Evolutionary conservation across 2,329 filamentous ascomycete genomes (phyloP), one percentile per base, ranked within the genome.

Genomic region (Fusarium praegraminearum): DNA sequence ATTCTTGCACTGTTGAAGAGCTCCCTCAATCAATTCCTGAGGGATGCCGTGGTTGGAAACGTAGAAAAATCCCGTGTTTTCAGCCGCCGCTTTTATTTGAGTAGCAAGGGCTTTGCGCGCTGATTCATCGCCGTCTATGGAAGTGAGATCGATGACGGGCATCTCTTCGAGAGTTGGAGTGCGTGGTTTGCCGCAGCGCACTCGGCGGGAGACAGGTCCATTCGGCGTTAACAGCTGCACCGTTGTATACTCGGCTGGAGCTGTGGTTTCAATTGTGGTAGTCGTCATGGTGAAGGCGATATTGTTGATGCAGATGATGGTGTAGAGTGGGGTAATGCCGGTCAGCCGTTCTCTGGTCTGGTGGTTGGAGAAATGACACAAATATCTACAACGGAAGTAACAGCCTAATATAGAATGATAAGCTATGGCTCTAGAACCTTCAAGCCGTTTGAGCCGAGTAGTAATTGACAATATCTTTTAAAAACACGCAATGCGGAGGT

Each of bases 401-500:
- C 20, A 10, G 26, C 15, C 8, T 36, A 0, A 51, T 43, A 43
- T 33, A 58, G 11, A 24, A n/a, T n/a, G 9, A 13, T 9, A 40
- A 1, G 1, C 8, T 0, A 20, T 0, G 0, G 2, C 18, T 28
- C 5, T 28, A 4, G 18, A 4, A 11, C 33, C 7, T 2, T 5
- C 3, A 11, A 32, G 16, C 15, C 2, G 10, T 44, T 15, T 0
- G 8, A 44, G 30, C 13, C n/a, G 44, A 16, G 10, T 3, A 43
- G 28, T 33, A 35, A 7, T 36, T 22, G 12, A 1, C 22, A 7
- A 3, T 45, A 38, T 18, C 28, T 18, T 28, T 4, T 3, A 3
- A 49, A 32, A 5, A 44, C 20, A 28, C 7, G 1, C 4, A 28
- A 11, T 30, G 3, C 58, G 56, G 58, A 61, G 45, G 52, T 58